Evolutionary conservation across 768 basidiomycete genomes (phyloP), one percentile per base, ranked within the genome.

Genomic region (Mycena epipterygia): DNA sequence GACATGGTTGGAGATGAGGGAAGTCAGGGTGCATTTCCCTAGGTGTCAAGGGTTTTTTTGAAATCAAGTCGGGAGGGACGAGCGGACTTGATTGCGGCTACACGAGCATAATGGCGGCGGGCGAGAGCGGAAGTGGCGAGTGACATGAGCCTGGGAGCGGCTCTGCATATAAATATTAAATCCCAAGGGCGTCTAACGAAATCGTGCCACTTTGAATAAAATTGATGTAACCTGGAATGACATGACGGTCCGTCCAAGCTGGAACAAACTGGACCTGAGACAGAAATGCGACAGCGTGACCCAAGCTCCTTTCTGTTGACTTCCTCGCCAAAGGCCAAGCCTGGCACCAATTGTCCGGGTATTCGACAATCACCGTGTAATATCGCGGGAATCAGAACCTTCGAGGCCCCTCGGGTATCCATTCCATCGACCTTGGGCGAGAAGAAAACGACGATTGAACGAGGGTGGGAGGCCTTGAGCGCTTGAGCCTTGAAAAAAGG

Each of bases 21-120:
- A 58, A 19, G 29, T 37, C 32, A 68, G 37, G 61, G 62, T 59
- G 62, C 71, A 73, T 73, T 68, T 68, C 63, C 71, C 71, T 73
- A 56, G 46, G 44, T 49, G 66, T 33, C 65, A 51, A 60, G 21
- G 58, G 23, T 33, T 49, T 63, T 67, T 66, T 51, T 73, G 67
- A 69, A 68, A 73, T 69, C 13, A 6, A 42, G 14, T 25, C 23
- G 14, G 13, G 39, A 3, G 8, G 60, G 25, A 13, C n/a, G n/a
- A n/a, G n/a, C n/a, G n/a, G n/a, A n/a, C n/a, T n/a, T 11, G 17
- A 30, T 56, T 12, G 30, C 37, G 37, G 35, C 55, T 63, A 68
- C 67, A 19, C 29, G n/a, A 16, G 9, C 67, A 68, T 70, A 0
- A 58, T 19, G 55, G 16, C 29, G 30, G 39, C 23, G 21, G 53